phyloP scores from a whole-genome alignment of 108 stramenopile species.

The Phaeodactylum tricornutum region DNA sequence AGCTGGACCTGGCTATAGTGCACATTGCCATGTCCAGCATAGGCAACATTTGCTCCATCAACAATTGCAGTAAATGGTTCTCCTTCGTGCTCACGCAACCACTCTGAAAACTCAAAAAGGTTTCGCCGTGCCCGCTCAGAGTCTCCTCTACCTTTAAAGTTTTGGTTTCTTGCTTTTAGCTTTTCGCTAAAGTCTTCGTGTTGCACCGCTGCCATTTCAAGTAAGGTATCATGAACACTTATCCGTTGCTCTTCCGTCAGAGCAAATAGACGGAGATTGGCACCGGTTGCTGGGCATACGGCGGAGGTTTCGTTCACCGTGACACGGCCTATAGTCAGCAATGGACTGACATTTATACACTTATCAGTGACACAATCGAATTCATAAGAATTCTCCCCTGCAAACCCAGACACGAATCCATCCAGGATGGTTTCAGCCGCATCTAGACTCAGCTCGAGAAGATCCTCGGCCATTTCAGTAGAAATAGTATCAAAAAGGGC shows the following conservation, averaged over 20 bases:
- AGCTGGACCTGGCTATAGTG: slow-evolving; percentile 54
- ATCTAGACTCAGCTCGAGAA: slow-evolving; percentile 60
- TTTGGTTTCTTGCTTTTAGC: slow-evolving; percentile 7
- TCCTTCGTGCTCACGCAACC: slow-evolving; percentile 47
- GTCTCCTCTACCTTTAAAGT: background rate
- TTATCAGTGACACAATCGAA: background rate
- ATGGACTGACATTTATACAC: background rate
- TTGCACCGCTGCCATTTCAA: slow-evolving; percentile 26
- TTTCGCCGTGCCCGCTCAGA: slow-evolving; percentile 21
- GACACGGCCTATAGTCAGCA: slow-evolving; percentile 27
- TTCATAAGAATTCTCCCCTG: background rate
- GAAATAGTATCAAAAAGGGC: slow-evolving; percentile 57
- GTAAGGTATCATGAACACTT: slow-evolving; percentile 41
- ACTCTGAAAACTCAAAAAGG: slow-evolving; percentile 51
- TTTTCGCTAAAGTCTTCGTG: slow-evolving; percentile 17
- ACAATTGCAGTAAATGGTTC: slow-evolving; percentile 75
- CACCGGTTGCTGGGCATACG: slow-evolving; percentile 49
- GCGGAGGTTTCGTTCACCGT: slow-evolving; percentile 42
- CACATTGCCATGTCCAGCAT: slow-evolving; percentile 59
- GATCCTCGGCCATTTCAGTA: slow-evolving; percentile 57
- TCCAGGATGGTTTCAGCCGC: slow-evolving; percentile 59
- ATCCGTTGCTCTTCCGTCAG: slow-evolving; percentile 48
- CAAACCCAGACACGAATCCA: slow-evolving; percentile 21
- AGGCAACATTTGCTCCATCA: slow-evolving; percentile 73
- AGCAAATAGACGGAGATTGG: slow-evolving; percentile 48